Base-by-base conservation (phyloP, 2,329 filamentous ascomycete genomes). In the Boeremia exigua region DNA sequence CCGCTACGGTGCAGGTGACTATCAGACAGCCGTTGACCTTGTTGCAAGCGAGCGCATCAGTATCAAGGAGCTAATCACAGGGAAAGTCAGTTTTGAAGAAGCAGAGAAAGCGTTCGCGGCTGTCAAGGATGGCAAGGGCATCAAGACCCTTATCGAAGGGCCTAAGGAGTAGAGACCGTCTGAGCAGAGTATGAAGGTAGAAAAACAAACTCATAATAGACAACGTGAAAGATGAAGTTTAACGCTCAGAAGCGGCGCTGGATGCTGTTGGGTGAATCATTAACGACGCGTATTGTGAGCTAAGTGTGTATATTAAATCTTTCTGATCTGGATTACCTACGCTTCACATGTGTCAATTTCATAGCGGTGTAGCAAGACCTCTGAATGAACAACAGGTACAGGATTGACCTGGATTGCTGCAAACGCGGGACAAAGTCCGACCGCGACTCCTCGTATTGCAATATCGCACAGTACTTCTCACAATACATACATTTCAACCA, bases 1-100 rank as follows among this genome's bases (percentile, higher is more conserved):
- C 83, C 86, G 94, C 34, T 98, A 98, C 76, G 88, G 88, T 3
- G 85, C 86, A 50, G 93, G 93, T 17, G 94, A 97, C 76, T 98
- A 97, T 77, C 85, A 88, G 72, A 85, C 93, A 6, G 92, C 92
- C 4, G 82, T 97, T 40, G 86, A 91, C 61, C 82, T 98, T 58
- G 86, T 96, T 1, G 83, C 84, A 7, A 82, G 79, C 25, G 90
- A 90, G 45, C 86, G 86, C 74, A 85, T 98, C 36, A 81, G 81
- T 51, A 84, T 88, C 29, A 96, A 96, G 85, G 86, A 86, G 75
- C 81, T 98, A 59, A 87, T 98, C 61, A 91, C 89, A 12, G 84
- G 84, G 28, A 86, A 87, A 27, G 92, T 97, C 47, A 82, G 84
- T 44, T 98, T 98, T 71, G 80, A 85, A 63, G 82, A 95, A 59